phyloP scores from a whole-genome alignment of 2,329 filamentous ascomycete species.

The Phialocephala subalpina region DNA sequence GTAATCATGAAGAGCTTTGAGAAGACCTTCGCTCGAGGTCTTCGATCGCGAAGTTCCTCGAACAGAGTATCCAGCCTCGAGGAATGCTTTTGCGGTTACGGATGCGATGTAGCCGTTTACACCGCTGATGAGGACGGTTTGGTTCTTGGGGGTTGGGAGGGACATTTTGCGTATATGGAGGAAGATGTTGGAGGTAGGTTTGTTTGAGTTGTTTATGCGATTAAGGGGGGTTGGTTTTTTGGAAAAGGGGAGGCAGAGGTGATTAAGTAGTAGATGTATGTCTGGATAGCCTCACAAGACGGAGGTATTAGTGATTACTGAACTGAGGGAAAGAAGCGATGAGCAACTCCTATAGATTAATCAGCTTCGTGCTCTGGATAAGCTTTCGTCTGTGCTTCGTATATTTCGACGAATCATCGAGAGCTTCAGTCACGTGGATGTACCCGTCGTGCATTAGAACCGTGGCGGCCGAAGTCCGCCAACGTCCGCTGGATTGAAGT shows the following conservation, averaged over 20 bases:
- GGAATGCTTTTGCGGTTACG: not conserved
- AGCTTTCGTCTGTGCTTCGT: not conserved
- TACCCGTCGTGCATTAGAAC: not conserved
- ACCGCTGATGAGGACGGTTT: not conserved
- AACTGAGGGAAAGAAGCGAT: not conserved
- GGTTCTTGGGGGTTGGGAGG: not conserved
- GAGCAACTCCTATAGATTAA: not conserved
- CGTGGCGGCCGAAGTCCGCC: not conserved
- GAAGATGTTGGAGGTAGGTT: too few relatives aligned
- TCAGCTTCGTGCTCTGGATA: not conserved
- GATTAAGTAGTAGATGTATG: not conserved
- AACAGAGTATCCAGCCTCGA: not conserved
- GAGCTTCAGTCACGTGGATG: not conserved
- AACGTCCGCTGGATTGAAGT: not conserved
- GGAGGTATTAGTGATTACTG: not conserved
- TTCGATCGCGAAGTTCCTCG: slow-evolving; percentile 6
- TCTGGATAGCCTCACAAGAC: not conserved
- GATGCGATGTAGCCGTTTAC: slow-evolving; percentile 3
- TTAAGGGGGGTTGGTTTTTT: not conserved
- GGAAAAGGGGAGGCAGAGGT: not conserved
- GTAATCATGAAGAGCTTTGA: not conserved
- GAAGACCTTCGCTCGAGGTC: not conserved
- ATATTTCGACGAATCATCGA: not conserved
- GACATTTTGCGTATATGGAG: not conserved
- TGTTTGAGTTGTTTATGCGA: not conserved